These are phyloP conservation scores for Penicillium sp. DNA, from an alignment of 2,329 filamentous ascomycete genomes.

Conservation along the genomic window DNA sequence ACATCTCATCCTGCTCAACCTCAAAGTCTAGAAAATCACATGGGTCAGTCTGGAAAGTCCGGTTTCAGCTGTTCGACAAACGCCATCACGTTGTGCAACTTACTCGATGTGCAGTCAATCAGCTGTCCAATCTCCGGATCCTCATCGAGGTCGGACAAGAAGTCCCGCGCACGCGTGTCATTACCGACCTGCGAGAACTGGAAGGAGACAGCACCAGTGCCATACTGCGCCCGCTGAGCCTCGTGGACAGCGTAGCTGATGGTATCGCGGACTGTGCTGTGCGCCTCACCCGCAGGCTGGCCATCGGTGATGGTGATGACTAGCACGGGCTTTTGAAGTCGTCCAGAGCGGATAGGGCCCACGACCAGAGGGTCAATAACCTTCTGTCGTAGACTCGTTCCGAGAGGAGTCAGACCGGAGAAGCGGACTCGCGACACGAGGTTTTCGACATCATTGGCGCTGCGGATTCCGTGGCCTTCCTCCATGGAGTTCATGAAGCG, in stretches of 20 bases:
- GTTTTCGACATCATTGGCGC: slow-evolving; percentile 62
- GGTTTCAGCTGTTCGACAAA: background rate
- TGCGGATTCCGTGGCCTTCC: slow-evolving; percentile 61
- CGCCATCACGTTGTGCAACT: slow-evolving; percentile 39
- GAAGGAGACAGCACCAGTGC: slow-evolving; percentile 66
- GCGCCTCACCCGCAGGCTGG: slow-evolving; percentile 67
- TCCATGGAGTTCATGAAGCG: slow-evolving; percentile 72
- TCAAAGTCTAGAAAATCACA: slow-evolving; percentile 61
- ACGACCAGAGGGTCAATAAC: slow-evolving; percentile 68
- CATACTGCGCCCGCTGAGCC: slow-evolving; percentile 58
- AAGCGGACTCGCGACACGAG: slow-evolving; percentile 66
- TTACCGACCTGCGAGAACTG: slow-evolving; percentile 74
- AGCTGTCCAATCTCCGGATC: slow-evolving; percentile 66
- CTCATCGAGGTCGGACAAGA: slow-evolving; percentile 68
- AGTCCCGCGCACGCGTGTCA: slow-evolving; percentile 68
- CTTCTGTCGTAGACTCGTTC: slow-evolving; percentile 66
- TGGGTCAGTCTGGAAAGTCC: slow-evolving; percentile 25
- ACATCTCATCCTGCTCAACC: slow-evolving; percentile 71
- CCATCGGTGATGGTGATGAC: slow-evolving; percentile 71
- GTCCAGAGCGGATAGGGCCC: slow-evolving; percentile 56
- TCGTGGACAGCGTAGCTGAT: slow-evolving; percentile 62
- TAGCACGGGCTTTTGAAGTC: slow-evolving; percentile 67
- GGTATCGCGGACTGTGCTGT: slow-evolving; percentile 62
- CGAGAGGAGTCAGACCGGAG: slow-evolving; percentile 71
- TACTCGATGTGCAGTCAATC: slow-evolving; percentile 73